Percentiles rank a stretch among this genome's conserved stretches.
These are phyloP conservation scores for Emergomyces orientalis DNA, from an alignment of 2,329 filamentous ascomycete species.

Conservation along the genomic window DNA sequence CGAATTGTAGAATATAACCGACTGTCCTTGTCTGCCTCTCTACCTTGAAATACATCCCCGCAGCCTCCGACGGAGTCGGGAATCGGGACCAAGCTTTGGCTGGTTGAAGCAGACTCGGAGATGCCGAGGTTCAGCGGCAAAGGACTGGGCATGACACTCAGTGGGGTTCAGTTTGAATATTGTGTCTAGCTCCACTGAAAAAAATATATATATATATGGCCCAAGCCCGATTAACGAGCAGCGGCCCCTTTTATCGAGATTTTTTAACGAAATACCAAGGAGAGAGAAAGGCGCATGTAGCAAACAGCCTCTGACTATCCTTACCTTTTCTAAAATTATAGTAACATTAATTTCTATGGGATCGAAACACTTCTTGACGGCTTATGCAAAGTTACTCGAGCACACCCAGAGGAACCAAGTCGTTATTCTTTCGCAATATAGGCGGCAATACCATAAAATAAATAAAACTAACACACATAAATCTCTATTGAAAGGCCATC, in stretches of 20 bases:
- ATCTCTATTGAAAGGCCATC: neutral
- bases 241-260: too few species aligned
- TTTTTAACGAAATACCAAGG: too few species aligned
- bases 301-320: neutral
- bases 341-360: neutral
- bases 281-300: too few species aligned
- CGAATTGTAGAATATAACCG: neutral
- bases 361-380: neutral
- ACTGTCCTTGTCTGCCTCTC: neutral
- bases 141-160: too few species aligned
- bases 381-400: neutral
- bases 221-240: too few species aligned
- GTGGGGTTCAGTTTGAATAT: too few species aligned
- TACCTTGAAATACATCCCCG: neutral
- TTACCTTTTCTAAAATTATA: neutral
- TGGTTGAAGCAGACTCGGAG: neutral
- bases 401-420: too few species aligned
- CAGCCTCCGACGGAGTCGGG: neutral
- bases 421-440: too few species aligned
- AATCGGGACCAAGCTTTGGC: neutral
- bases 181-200: too few species aligned
- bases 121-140: slow-evolving; percentile 4
- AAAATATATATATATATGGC: too few species aligned
- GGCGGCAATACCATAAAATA: too few species aligned
- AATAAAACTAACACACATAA: too few species aligned